Evolutionary conservation across 306 rosid genomes (phyloP).

Genomic region (Alnus rubra): DNA sequence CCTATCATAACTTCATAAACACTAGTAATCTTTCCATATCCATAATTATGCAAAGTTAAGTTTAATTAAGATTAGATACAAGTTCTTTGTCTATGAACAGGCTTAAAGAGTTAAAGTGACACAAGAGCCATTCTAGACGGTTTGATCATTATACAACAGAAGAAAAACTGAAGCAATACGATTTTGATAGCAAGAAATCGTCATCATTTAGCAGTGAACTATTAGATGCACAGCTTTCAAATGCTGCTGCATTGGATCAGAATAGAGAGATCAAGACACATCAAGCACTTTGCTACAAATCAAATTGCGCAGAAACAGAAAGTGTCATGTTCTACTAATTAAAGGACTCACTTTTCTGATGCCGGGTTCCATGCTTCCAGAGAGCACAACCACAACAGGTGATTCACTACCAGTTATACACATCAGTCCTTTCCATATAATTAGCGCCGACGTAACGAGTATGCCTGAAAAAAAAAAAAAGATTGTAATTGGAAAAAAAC

Average conservation of each 20-base stretch:
- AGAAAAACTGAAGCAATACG: neutral
- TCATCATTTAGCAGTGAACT: neutral
- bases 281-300: neutral
- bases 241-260: neutral
- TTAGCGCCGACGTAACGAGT: constrained; percentile 60
- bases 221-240: neutral
- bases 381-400: constrained; percentile 76
- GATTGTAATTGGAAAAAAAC: neutral
- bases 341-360: constrained; percentile 59
- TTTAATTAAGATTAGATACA: too few species aligned
- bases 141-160: neutral
- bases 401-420: constrained; percentile 74
- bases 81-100: neutral
- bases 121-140: neutral
- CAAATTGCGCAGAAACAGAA: neutral
- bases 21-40: neutral
- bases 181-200: neutral
- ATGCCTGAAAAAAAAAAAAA: constrained; percentile 42
- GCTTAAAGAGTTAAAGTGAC: neutral
- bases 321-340: neutral
- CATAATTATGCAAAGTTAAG: neutral
- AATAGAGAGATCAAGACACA: neutral
- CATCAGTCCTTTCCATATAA: constrained; percentile 77
- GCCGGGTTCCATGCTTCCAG: constrained; percentile 94
- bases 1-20: neutral